These are phyloP conservation scores for Dendrobium chrysotoxum DNA, from an alignment of 106 monocot species.

Conservation along the genomic window DNA sequence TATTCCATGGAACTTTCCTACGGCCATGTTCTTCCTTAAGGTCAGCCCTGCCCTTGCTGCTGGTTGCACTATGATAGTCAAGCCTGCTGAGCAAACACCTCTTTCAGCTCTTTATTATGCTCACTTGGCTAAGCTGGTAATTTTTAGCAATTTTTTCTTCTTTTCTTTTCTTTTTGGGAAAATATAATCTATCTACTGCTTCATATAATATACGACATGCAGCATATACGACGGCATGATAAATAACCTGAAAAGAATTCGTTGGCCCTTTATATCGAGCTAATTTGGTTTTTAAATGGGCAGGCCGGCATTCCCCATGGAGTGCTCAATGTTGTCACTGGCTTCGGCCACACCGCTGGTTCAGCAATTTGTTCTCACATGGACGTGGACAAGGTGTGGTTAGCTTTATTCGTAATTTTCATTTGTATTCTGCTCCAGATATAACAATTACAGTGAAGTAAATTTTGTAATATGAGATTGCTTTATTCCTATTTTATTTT, in stretches of 20 bases:
- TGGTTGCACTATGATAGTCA: constrained; percentile 24
- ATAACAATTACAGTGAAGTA: neutral
- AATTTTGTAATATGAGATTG: neutral
- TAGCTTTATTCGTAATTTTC: neutral
- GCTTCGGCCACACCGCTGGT: constrained; percentile 33
- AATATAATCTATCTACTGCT: too few species aligned
- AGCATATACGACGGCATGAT: too few species aligned
- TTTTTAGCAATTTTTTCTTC: neutral
- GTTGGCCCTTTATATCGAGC: too few species aligned
- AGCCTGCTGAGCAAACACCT: constrained; percentile 26
- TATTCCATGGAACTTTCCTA: constrained; percentile 24
- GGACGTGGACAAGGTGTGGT: constrained; percentile 46
- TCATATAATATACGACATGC: too few species aligned
- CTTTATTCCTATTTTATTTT: neutral
- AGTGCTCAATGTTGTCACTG: constrained; percentile 49
- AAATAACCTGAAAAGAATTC: too few species aligned
- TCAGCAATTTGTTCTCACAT: constrained; percentile 43
- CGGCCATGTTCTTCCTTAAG: constrained; percentile 19
- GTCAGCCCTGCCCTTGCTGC: constrained; percentile 24
- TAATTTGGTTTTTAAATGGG: neutral
- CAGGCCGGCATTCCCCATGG: constrained; percentile 52
- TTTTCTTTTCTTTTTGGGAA: too few species aligned
- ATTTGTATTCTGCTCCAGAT: too few species aligned
- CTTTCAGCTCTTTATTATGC: constrained; percentile 22
- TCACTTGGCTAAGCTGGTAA: constrained; percentile 21